Evolutionary conservation across 2,329 filamentous ascomycete species (phyloP), one percentile per base, ranked within the genome.

Genomic region (Metarhizium guizhouense): DNA sequence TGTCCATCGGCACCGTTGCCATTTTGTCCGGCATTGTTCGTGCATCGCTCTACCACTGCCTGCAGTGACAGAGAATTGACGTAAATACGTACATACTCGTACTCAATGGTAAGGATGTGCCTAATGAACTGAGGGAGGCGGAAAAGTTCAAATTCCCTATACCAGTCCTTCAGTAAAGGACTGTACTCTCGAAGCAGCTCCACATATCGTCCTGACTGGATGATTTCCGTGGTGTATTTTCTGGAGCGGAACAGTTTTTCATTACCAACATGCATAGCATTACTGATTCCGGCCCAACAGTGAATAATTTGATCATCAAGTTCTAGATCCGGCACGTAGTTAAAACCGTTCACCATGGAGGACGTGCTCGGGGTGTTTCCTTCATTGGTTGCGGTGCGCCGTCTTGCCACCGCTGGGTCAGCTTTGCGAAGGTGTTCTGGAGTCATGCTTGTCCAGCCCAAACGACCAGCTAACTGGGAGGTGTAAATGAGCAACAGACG

Each of bases 401-500:
- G 74, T 30, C 79, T 70, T 7, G 76, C 72, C 60, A 82, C 72
- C n/a, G 77, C 79, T 3, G 80, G 79, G 58, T 85, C 82, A 45
- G 75, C 78, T 64, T 76, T 78, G 47, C 83, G 76, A 16, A 86
- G 71, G 62, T 79, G 78, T 63, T 85, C 82, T 3, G 92, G 91
- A 2, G 96, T 86, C 90, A 96, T 96, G 53, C 90, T 95, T 0
- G 91, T 95, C 76, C 95, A 89, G 1, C 91, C 92, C 11, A 99
- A 80, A 18, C 94, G 85, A 18, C 93, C 94, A 59, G 91, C 93
- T n/a, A 95, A 86, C 70, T 97, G 92, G 1, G 90, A 93, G 45
- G 95, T 83, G 68, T 97, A 97, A 57, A 96, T 90, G 55, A 96
- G 78, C 7, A 99, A 81, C 6, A 97, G 76, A 45, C 92, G 83